Evolutionary conservation across 495 filamentous ascomycete genomes (phyloP).

Genomic region (Neurospora pannonica): DNA sequence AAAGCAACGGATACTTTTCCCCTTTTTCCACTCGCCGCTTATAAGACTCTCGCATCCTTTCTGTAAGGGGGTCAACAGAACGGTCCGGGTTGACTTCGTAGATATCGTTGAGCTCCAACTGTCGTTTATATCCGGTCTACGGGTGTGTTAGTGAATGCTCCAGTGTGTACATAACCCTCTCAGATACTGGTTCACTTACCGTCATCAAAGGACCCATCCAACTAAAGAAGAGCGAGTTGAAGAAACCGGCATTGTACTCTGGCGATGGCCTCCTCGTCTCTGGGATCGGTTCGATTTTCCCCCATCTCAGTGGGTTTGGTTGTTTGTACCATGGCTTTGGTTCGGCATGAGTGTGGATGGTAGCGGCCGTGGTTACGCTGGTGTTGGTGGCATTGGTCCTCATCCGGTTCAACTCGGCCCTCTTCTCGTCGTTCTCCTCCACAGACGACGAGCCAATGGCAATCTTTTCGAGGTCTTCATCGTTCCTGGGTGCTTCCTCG

Average conservation of each 20-base stretch:
- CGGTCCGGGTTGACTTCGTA: slow-evolving; percentile 79
- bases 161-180: background rate
- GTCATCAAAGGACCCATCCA: slow-evolving; percentile 64
- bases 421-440: slow-evolving; percentile 10
- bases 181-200: slow-evolving; percentile 30
- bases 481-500: slow-evolving; percentile 2
- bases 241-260: slow-evolving; percentile 51
- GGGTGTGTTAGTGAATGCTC: background rate
- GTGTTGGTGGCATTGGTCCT: slow-evolving; percentile 37
- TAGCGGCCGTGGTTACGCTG: slow-evolving; percentile 28
- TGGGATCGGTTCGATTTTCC: slow-evolving; percentile 49
- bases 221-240: slow-evolving; percentile 52
- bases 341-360: slow-evolving; percentile 12
- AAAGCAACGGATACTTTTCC: slow-evolving; percentile 64
- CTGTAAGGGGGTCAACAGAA: slow-evolving; percentile 55
- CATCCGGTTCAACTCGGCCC: slow-evolving; percentile 28
- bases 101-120: slow-evolving; percentile 74
- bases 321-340: slow-evolving; percentile 52
- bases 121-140: slow-evolving; percentile 70
- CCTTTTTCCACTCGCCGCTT: slow-evolving; percentile 54
- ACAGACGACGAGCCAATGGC: background rate
- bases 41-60: slow-evolving; percentile 56
- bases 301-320: slow-evolving; percentile 55
- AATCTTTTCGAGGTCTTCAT: background rate
- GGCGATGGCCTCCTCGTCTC: slow-evolving; percentile 41